phyloP scores from a whole-genome alignment of 306 rosid genomes.

The Vigna hirtella region DNA sequence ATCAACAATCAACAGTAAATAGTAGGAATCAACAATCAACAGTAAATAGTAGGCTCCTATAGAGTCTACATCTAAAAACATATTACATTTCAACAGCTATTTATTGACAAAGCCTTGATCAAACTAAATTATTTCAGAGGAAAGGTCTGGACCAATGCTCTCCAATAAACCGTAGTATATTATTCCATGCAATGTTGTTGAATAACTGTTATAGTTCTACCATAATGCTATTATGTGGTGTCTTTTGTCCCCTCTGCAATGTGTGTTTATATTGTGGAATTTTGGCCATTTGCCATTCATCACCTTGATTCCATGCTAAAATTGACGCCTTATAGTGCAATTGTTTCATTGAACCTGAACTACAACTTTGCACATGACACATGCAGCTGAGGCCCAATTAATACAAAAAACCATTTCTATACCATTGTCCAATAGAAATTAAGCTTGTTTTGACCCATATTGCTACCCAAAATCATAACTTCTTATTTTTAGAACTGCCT shows the following conservation, averaged over 20 bases:
- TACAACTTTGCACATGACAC: too few relatives aligned
- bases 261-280: too few relatives aligned
- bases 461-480: background rate
- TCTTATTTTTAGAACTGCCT: background rate
- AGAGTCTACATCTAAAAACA: too few relatives aligned
- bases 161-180: background rate
- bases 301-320: too few relatives aligned
- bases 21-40: too few relatives aligned
- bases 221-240: background rate
- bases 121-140: background rate
- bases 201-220: background rate
- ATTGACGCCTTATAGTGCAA: too few relatives aligned
- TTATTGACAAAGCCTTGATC: background rate
- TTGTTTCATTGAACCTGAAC: too few relatives aligned
- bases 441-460: background rate
- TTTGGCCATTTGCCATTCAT: too few relatives aligned
- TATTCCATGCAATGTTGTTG: background rate
- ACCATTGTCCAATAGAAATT: background rate
- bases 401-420: background rate
- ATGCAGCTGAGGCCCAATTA: background rate
- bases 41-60: too few relatives aligned
- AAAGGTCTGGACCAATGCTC: background rate
- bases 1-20: too few relatives aligned
- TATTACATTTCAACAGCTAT: too few relatives aligned
- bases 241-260: background rate